phyloP scores from a whole-genome alignment of 73 alveolate species.

The Paramecium caudatum region DNA sequence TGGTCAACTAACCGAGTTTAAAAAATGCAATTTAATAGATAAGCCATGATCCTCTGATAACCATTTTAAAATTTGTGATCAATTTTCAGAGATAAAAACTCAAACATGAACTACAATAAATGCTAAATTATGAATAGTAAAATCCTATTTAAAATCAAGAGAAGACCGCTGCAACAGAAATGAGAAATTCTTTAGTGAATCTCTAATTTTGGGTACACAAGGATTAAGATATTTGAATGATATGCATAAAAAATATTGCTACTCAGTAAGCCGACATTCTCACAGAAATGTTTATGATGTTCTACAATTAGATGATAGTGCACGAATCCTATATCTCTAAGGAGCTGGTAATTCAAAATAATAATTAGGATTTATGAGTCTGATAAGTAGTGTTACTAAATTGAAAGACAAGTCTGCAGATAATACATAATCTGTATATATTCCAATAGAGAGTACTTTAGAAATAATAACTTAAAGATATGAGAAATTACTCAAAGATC shows the following conservation, averaged over 20 bases:
- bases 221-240: constrained; percentile 53
- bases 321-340: background rate
- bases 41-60: background rate
- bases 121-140: constrained; percentile 8
- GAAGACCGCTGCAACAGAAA: constrained; percentile 61
- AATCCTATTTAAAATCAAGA: constrained; percentile 2
- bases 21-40: background rate
- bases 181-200: constrained; percentile 35
- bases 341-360: constrained; percentile 24
- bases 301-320: constrained; percentile 1
- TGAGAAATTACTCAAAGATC: constrained; percentile 19
- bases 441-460: constrained; percentile 49
- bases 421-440: constrained; percentile 27
- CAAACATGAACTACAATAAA: background rate
- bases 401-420: background rate
- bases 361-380: background rate
- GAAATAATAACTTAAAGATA: constrained; percentile 54
- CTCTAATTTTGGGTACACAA: background rate
- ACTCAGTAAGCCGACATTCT: background rate
- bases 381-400: background rate
- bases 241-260: constrained; percentile 23
- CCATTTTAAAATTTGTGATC: background rate
- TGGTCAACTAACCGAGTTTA: background rate
- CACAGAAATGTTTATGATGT: constrained; percentile 29
- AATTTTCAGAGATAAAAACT: background rate